Base-by-base conservation (phyloP, 371 early-diverging fungal species). In the Apophysomyces ossiformis region DNA sequence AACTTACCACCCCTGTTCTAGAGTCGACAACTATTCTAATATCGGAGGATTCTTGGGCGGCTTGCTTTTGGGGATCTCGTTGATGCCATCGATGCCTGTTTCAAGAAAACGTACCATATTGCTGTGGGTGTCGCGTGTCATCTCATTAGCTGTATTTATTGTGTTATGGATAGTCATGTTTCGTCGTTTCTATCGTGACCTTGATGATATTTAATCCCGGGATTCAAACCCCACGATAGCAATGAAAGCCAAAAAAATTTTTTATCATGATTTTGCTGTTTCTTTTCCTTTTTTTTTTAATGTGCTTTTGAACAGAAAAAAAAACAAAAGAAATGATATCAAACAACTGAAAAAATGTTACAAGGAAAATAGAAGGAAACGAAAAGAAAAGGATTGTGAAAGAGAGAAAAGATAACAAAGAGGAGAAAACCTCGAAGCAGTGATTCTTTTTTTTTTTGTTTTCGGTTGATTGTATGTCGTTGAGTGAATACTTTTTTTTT, bases 11-110 rank as follows among this genome's bases (percentile, higher is more conserved):
- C 43, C 41, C 8, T 37, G 2, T 5, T 15, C 39, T 39, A 62
- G 69, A 69, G 86, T 87, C 66, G 85, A 85, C 61, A 85, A 64
- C 36, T 72, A 65, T 21, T 58, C 93, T 9, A 93, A 95, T 74
- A 78, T 92, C 60, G 93, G 92, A 56, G 86, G 87, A 13, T 81
- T 85, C 46, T 21, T 84, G 15, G 61, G 79, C 38, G 81, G 87
- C 9, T 60, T 86, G 57, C 45, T 86, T 44, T 58, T 83, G 7
- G 81, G 83, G 7, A 56, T 81, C 7, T 63, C 76, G n/a, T 70
- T 83, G 35, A 73, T 84, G 70, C 84, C 86, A 21, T 21, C n/a
- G 18, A 50, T 26, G 8, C 54, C 16, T 6, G 54, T 32, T 1
- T 72, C 77, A 9, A 4, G 1, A 21, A 50, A 8, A 21, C 11